Percentiles rank a stretch among this genome's conserved stretches.
Evolutionary conservation across 805 yeast species (phyloP).

Genomic region (Cyberlindnera lachancei): DNA sequence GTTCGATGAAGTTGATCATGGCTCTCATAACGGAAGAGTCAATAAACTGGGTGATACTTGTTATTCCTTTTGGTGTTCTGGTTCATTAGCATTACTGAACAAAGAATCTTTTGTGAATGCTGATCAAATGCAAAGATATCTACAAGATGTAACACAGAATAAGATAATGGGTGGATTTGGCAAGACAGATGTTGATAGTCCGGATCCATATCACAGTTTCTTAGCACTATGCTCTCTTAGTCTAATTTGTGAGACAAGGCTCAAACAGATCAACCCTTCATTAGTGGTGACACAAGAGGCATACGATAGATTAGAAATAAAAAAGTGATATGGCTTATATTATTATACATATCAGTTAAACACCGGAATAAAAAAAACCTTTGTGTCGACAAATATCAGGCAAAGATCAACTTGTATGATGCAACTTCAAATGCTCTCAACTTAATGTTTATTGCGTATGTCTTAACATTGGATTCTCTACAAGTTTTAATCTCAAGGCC

Average conservation of each 20-base stretch:
- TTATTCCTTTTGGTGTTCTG: constrained; percentile 79
- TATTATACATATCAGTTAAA: too few species aligned
- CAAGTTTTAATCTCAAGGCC: constrained; percentile 12
- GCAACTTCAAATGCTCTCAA: constrained; percentile 79
- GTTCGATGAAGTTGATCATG: constrained; percentile 45
- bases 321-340: too few species aligned
- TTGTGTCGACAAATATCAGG: constrained; percentile 1
- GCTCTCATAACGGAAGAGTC: constrained; percentile 84
- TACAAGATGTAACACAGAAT: constrained; percentile 54
- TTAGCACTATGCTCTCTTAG: constrained; percentile 49
- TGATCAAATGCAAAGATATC: constrained; percentile 31
- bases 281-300: constrained; percentile 8
- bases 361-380: background rate
- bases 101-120: constrained; percentile 27
- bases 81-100: constrained; percentile 42
- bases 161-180: constrained; percentile 67
- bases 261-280: constrained; percentile 6
- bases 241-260: constrained; percentile 5
- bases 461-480: background rate
- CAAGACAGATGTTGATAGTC: constrained; percentile 53
- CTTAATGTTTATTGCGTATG: constrained; percentile 22
- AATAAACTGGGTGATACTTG: constrained; percentile 84
- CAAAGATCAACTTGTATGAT: constrained; percentile 27
- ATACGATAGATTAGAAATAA: background rate
- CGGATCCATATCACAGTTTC: constrained; percentile 67